A percentile compares a stretch with the other conserved stretches of the same genome.
Conservation (phyloP, 2,329 filamentous ascomycete genomes). For the Rhynchosporium graminicola region DNA sequence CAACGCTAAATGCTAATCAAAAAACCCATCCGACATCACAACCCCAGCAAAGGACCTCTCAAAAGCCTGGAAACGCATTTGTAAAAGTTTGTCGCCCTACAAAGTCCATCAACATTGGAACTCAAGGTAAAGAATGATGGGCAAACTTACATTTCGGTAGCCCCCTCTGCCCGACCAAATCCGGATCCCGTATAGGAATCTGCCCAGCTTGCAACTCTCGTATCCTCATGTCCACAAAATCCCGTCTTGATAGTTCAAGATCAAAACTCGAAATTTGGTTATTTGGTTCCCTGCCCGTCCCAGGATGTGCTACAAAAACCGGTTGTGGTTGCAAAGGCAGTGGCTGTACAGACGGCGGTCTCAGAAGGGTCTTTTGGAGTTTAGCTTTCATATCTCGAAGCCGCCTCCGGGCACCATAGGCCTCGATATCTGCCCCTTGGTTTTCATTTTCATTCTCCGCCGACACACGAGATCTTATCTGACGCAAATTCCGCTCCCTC, state of each 20-base stretch:
- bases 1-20: constrained; percentile 24
- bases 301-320: constrained; percentile 22
- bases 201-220: constrained; percentile 33
- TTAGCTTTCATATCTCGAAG: constrained; percentile 20
- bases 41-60: constrained; percentile 15
- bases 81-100: constrained; percentile 32
- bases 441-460: constrained; percentile 28
- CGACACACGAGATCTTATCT: constrained; percentile 38
- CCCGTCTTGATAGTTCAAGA: constrained; percentile 23
- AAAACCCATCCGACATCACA: constrained; percentile 2
- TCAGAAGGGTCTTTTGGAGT: constrained; percentile 20
- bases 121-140: neutral
- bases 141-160: constrained; percentile 29
- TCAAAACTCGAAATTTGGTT: constrained; percentile 14
- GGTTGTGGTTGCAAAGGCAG: constrained; percentile 23
- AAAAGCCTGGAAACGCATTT: constrained; percentile 37
- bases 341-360: constrained; percentile 5
- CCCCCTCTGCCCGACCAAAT: constrained; percentile 24
- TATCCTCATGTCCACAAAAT: constrained; percentile 33
- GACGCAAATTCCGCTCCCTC: constrained; percentile 69
- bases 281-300: constrained; percentile 1
- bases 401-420: constrained; percentile 15
- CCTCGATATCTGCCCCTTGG: constrained; percentile 19
- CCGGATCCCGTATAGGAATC: constrained; percentile 33
- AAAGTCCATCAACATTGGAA: constrained; percentile 11